Conservation (phyloP, 306 rosid genomes). For the Prunus davidiana region DNA sequence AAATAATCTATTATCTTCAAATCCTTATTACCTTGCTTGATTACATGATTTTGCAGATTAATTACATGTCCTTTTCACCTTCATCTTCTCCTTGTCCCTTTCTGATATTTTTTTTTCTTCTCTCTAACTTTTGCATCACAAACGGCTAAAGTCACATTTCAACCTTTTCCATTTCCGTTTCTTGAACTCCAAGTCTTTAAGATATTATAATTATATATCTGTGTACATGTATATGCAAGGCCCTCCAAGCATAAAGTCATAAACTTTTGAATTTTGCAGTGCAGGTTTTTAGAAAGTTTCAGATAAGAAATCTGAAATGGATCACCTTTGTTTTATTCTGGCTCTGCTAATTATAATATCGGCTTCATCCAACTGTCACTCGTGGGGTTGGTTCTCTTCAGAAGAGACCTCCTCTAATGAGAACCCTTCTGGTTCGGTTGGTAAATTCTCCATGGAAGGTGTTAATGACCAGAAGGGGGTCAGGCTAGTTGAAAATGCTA, state of each 20-base stretch:
- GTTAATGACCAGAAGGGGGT: constrained; percentile 51
- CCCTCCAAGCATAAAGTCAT: neutral
- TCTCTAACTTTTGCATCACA: neutral
- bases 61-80: neutral
- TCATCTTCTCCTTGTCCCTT: neutral
- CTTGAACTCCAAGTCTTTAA: constrained; percentile 37
- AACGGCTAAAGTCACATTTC: neutral
- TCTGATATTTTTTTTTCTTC: neutral
- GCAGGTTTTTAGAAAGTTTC: constrained; percentile 23
- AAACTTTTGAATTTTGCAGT: neutral
- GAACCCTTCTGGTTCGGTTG: constrained; percentile 30
- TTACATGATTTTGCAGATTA: neutral
- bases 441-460: constrained; percentile 60
- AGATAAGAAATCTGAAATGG: constrained; percentile 32
- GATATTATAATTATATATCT: too few species aligned
- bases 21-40: neutral
- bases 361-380: constrained; percentile 29
- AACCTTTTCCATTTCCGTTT: constrained; percentile 5
- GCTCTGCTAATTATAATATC: constrained; percentile 26
- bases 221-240: neutral
- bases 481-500: constrained; percentile 48
- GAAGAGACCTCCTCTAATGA: constrained; percentile 25
- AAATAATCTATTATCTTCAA: neutral
- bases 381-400: constrained; percentile 69
- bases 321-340: constrained; percentile 12